phyloP scores from a whole-genome alignment of 768 basidiomycete species.

The Fomitopsis serialis region DNA sequence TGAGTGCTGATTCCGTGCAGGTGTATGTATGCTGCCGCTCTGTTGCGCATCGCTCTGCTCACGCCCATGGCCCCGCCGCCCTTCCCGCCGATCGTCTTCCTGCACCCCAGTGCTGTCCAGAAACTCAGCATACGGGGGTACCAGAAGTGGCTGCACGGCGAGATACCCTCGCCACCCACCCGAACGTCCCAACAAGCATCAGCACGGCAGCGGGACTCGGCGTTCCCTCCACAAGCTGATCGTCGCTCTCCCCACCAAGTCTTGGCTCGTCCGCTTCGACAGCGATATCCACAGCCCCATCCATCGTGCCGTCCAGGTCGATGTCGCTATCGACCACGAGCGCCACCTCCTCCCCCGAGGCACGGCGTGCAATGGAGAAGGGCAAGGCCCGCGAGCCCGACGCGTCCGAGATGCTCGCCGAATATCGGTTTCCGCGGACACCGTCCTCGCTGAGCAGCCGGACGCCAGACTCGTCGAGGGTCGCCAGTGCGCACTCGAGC shows the following conservation, averaged over 20 bases:
- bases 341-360: not conserved
- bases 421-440: slow-evolving; percentile 18
- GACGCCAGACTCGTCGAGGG: no score
- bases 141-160: slow-evolving; percentile 6
- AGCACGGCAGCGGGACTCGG: not conserved
- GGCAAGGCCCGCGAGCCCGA: slow-evolving; percentile 4
- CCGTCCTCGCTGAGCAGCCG: not conserved
- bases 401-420: slow-evolving; percentile 7
- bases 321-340: slow-evolving; percentile 4
- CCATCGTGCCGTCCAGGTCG: not conserved
- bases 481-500: not conserved
- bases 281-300: not conserved
- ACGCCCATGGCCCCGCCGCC: slow-evolving; percentile 22
- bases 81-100: slow-evolving; percentile 23
- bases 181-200: not conserved
- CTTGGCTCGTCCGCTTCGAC: not conserved
- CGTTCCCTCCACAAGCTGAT: not conserved
- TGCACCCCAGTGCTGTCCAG: slow-evolving; percentile 10
- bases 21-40: not conserved
- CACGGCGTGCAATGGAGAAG: not conserved
- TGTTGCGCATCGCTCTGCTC: no score
- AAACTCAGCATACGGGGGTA: slow-evolving; percentile 19
- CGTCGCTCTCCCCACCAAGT: not conserved
- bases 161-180: not conserved
- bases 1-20: not conserved